Evolutionary conservation across 345 rosid species (phyloP), one percentile per base, ranked within the genome.

Genomic region (Mercurialis annua): DNA sequence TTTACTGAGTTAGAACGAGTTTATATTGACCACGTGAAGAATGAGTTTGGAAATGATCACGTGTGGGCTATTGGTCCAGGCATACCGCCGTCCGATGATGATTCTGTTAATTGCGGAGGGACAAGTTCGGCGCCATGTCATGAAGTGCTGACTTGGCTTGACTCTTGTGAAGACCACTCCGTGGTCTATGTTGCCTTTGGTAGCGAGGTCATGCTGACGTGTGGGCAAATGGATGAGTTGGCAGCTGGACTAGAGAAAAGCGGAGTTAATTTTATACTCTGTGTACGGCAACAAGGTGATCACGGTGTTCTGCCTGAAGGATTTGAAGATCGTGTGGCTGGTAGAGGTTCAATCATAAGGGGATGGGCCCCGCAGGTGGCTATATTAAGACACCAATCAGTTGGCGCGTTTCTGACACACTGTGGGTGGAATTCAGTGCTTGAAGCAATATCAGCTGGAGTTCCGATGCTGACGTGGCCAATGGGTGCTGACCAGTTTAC

Each of bases 161-260:
- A 89, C 49, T 38, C 68, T 6, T 67, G 81, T n/a, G 57, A 62
- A 8, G 83, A 83, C 15, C 44, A 49, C 4, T 63, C 80, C 0
- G 93, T 92, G 10, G 81, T 89, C 5, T 92, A 89, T 63, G 80
- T 89, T 14, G 84, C 92, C 73, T 92, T 89, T 15, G 96, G 93
- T 38, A 92, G 92, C 74, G 87, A 71, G 49, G 34, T 69, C 2
- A 70, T 75, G 66, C 71, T 92, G 81, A 73, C 77, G 6, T 49
- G 73, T 10, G 58, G 73, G 4, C 92, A 89, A 64, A 76, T 70
- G 70, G 78, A 57, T 9, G 82, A 34, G 10, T 62, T 89, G 12
- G 89, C 86, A 0, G 40, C 75, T 0, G 88, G 62, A 20, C 63
- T 80, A 65, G 86, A 89, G 69, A 74, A 65, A 47, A 89, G 90